phyloP scores from a whole-genome alignment of 148 eudicot species.

The Rhododendron mucronatum region DNA sequence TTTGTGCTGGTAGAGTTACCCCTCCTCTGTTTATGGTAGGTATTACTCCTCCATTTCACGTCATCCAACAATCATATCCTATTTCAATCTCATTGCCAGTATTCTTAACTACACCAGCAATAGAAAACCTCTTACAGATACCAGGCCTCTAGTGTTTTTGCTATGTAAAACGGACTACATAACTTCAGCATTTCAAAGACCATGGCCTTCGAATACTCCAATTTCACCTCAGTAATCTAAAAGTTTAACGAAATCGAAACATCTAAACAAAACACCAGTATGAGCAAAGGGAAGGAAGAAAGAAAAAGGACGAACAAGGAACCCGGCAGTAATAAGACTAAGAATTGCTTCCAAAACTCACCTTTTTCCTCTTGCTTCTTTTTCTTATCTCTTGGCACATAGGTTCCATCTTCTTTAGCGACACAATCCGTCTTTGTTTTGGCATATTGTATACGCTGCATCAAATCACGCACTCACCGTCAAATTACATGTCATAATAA shows the following conservation, averaged over 20 bases:
- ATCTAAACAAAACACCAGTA: not conserved
- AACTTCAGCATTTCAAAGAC: not conserved
- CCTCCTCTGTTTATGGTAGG: not conserved
- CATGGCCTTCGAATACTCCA: not conserved
- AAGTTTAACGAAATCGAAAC: not conserved
- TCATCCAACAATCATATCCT: not conserved
- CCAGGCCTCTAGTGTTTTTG: not conserved
- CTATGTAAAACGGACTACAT: not conserved
- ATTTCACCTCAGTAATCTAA: not conserved
- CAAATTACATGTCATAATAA: not conserved
- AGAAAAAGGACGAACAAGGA: not conserved
- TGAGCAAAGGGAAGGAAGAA: not conserved
- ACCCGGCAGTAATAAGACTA: not conserved
- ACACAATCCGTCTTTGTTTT: conserved; percentile 84
- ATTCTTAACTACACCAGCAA: not conserved
- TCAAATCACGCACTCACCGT: not conserved
- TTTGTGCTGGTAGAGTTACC: not conserved
- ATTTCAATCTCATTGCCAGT: not conserved
- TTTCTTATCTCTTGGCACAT: conserved; percentile 62
- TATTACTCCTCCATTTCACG: not conserved
- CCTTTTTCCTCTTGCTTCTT: conserved; percentile 93
- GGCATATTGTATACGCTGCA: conserved; percentile 95
- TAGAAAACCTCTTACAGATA: not conserved
- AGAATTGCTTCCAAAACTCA: conserved; percentile 16
- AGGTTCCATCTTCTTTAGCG: conserved; percentile 84